Conservation (phyloP, 345 rosid genomes). For the Eucalyptus tenuipes region DNA sequence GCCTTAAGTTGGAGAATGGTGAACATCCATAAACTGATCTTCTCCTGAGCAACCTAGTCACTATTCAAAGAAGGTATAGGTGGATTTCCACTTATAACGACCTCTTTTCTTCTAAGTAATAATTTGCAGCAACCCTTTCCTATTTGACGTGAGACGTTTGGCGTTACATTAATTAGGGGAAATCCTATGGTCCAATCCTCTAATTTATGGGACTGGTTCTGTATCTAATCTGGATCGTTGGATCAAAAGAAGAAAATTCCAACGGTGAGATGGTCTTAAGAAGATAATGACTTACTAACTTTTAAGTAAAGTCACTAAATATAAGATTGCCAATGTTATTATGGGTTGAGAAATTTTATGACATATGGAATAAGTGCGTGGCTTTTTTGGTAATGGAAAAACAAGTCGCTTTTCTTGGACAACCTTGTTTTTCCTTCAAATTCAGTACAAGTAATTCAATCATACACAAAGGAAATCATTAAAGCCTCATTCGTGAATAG, state of each 20-base stretch:
- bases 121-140: neutral
- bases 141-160: neutral
- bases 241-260: neutral
- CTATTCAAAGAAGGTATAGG: neutral
- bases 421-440: neutral
- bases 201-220: neutral
- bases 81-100: neutral
- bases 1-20: neutral
- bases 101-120: neutral
- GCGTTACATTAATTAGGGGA: neutral
- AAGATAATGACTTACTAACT: neutral
- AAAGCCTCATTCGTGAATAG: neutral
- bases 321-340: neutral
- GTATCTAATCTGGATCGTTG: neutral
- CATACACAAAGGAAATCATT: neutral
- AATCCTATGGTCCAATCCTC: neutral
- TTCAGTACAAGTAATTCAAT: neutral
- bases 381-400: neutral
- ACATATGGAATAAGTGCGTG: neutral
- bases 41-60: neutral
- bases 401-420: neutral
- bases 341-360: neutral
- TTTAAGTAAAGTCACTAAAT: neutral
- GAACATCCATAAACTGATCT: neutral
- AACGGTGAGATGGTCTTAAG: neutral